Evolutionary conservation across 768 basidiomycete species (phyloP), one percentile per base, ranked within the genome.

Genomic region (Mycena epipterygia): DNA sequence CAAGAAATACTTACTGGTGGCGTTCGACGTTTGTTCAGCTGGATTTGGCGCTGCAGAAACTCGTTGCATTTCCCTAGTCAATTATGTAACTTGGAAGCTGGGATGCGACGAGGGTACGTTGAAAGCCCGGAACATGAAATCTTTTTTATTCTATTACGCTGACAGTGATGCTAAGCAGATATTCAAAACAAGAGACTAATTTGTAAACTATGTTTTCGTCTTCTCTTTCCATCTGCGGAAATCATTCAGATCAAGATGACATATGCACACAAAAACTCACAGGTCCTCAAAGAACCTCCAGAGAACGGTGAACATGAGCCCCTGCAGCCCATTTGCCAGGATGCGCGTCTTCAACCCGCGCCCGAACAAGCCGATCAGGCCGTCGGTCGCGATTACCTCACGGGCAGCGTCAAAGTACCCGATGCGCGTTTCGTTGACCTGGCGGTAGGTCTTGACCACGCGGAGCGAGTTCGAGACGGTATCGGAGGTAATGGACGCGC

Each of bases 401-500:
- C 87, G 87, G 0, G 95, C 96, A 0, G 95, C 94, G 59, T 91
- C 89, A 5, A 85, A 64, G 78, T 98, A 99, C 1, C 91, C 89
- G 19, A 99, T 92, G 33, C 89, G 88, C 6, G 89, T 89, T 69
- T 93, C 91, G 77, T 96, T 90, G 35, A 97, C 95, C 79, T 99
- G 97, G 19, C 97, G 85, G 81, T 98, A 98, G 0, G 97, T 98
- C 87, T 98, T 99, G 77, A 99, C 82, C 3, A 99, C 97, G 23
- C 95, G 89, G 2, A 99, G 84, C 7, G 93, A 95, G 83, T 98
- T 98, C 49, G 93, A 95, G 46, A 93, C 77, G 2, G 91, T 93
- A 77, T 98, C 97, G 14, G 95, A 96, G 3, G 91, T 85, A 60
- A 98, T 85, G 6, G 95, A 95, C 1, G 96, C 95, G 33, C 83